phyloP scores from a whole-genome alignment of 164 flowering plant genomes.

The Tetrastigma voinierianum region DNA sequence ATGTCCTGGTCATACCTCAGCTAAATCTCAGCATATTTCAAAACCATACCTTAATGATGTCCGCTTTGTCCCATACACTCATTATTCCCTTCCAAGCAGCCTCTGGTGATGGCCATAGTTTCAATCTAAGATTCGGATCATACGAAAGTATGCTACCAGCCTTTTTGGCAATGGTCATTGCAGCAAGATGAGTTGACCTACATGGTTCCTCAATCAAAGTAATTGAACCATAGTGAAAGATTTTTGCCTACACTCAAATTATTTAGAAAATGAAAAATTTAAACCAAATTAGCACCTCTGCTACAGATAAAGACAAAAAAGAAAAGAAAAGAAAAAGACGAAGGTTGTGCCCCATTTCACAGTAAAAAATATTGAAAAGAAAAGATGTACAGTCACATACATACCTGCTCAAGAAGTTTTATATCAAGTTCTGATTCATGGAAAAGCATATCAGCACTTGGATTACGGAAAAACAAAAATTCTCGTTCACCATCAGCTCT shows the following conservation, averaged over 20 bases:
- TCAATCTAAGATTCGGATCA: constrained; percentile 76
- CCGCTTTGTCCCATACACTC: constrained; percentile 81
- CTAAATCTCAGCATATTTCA: too few relatives aligned
- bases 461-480: constrained; percentile 76
- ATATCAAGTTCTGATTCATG: constrained; percentile 63
- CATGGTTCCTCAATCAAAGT: constrained; percentile 81
- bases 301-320: neutral
- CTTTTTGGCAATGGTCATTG: constrained; percentile 59
- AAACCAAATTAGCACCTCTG: neutral
- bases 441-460: constrained; percentile 85
- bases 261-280: neutral
- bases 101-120: constrained; percentile 76
- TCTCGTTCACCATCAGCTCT: constrained; percentile 81
- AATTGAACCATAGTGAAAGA: constrained; percentile 82
- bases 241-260: constrained; percentile 38
- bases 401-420: constrained; percentile 51
- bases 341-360: neutral
- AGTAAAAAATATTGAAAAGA: neutral
- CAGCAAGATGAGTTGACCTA: constrained; percentile 65
- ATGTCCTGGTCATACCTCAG: neutral
- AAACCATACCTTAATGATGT: constrained; percentile 56
- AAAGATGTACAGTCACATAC: neutral
- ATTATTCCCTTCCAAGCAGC: constrained; percentile 62
- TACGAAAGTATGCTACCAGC: constrained; percentile 68
- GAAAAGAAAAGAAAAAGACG: neutral